Conservation (phyloP, 805 yeast species). For the Candida oleophila region DNA sequence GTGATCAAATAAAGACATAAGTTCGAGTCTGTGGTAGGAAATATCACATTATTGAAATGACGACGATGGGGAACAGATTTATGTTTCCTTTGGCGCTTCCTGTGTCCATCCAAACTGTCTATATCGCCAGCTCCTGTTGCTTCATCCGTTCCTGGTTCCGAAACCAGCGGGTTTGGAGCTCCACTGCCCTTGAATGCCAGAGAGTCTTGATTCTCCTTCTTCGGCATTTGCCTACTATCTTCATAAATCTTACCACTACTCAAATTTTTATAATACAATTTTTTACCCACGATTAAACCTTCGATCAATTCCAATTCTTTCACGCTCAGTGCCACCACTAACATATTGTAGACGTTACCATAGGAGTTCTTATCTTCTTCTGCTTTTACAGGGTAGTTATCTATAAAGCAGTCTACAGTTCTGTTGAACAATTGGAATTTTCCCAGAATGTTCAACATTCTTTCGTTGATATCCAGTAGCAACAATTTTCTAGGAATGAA, state of each 20-base stretch:
- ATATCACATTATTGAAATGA: background rate
- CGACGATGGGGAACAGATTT: background rate
- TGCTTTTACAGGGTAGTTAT: conserved; percentile 13
- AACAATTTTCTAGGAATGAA: conserved; percentile 70
- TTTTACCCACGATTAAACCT: conserved; percentile 72
- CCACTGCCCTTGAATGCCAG: too few relatives aligned
- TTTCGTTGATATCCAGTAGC: conserved; percentile 61
- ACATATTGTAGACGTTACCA: conserved; percentile 20
- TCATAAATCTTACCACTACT: conserved; percentile 62
- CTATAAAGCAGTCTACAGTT: conserved; percentile 37
- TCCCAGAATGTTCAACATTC: conserved; percentile 53
- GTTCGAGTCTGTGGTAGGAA: background rate
- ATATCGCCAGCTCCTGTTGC: background rate
- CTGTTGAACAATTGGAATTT: conserved; percentile 57
- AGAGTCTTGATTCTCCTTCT: background rate
- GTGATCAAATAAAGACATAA: conserved; percentile 28
- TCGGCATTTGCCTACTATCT: conserved; percentile 24
- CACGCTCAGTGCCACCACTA: conserved; percentile 57
- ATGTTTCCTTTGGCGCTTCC: background rate
- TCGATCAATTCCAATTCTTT: conserved; percentile 79
- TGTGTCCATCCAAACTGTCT: background rate
- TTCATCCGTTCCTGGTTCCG: background rate
- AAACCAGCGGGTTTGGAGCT: too few relatives aligned
- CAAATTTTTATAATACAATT: conserved; percentile 61
- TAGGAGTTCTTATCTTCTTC: conserved; percentile 10